Evolutionary conservation across 1,139 yeast species (phyloP), one percentile per base, ranked within the genome.

Genomic region (Spathaspora sp.): DNA sequence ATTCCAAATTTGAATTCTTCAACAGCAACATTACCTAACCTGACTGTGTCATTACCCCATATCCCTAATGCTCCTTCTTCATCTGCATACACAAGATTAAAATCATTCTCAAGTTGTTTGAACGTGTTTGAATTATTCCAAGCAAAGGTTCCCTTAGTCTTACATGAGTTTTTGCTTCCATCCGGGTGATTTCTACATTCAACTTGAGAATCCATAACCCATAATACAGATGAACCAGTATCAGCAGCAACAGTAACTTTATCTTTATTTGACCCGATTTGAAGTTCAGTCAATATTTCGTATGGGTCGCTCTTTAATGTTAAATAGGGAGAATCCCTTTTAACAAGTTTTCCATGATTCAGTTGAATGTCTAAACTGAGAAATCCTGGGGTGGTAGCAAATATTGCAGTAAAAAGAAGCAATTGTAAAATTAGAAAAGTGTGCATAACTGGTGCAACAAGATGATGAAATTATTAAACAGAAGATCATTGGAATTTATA

Each of bases 21-120:
- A 7, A 49, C 41, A 15, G 27, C 27, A 13, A 45, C 42, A 23
- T 49, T 31, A 15, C 36, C 36, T 2, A 58, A 41, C 17, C 15
- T 31, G 15, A 56, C 25, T 54, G 42, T 41, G 52, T 88, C 80
- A 51, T 69, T 62, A 43, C 82, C 73, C 88, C 87, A 84, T 47
- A 71, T 63, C 47, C 80, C 74, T 61, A 78, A 75, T 43, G 86
- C 65, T 38, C 41, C 42, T 23, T 49, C 37, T 1, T 47, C 45
- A 46, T 54, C 57, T 20, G 39, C 52, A 31, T 51, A 54, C 27
- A 20, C 23, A 37, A 44, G 44, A 2, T 26, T 11, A 23, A 55
- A 45, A 2, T 38, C 6, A n/a, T 40, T 44, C 24, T 51, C 38
- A 49, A 33, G 1, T 50, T 49, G 9, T 42, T 40, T 53, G 60